Evolutionary conservation across 2,329 filamentous ascomycete species (phyloP).

Genomic region (Mollisiaceae sp.): DNA sequence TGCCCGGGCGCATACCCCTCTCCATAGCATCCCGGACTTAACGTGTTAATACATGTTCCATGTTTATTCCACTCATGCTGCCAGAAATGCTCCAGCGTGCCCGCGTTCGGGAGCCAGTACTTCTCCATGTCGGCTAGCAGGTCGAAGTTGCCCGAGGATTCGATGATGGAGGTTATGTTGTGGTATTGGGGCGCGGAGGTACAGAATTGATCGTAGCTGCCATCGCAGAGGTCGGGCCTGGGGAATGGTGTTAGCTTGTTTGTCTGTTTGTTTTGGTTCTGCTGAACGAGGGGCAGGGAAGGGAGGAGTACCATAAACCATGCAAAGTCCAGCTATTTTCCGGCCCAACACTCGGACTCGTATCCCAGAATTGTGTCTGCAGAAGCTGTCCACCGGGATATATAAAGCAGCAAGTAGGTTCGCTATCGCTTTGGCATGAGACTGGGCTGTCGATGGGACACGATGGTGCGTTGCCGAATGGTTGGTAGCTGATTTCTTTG

Average conservation of each 20-base stretch:
- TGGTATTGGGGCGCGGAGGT: conserved; percentile 65
- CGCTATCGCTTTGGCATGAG: conserved; percentile 69
- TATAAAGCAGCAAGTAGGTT: conserved; percentile 76
- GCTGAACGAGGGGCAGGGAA: too few species aligned
- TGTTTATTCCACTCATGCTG: conserved; percentile 79
- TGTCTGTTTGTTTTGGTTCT: too few species aligned
- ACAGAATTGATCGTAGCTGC: conserved; percentile 70
- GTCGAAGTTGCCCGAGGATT: conserved; percentile 56
- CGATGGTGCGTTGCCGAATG: conserved; percentile 32
- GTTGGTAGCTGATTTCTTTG: background rate
- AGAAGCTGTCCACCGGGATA: conserved; percentile 73
- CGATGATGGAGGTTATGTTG: conserved; percentile 68
- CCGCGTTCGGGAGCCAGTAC: conserved; percentile 74
- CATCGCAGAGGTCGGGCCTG: conserved; percentile 68
- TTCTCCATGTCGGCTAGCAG: conserved; percentile 61
- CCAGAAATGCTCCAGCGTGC: conserved; percentile 70
- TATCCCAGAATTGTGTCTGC: conserved; percentile 82
- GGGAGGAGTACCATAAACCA: conserved; percentile 56
- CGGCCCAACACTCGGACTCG: conserved; percentile 65
- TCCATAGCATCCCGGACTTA: conserved; percentile 69
- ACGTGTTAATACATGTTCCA: conserved; percentile 72
- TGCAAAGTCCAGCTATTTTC: conserved; percentile 76
- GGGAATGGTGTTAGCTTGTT: background rate
- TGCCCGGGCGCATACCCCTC: conserved; percentile 33
- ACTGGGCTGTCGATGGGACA: conserved; percentile 44